Conservation (phyloP, 208 protist species). For the Leishmania lainsoni region DNA sequence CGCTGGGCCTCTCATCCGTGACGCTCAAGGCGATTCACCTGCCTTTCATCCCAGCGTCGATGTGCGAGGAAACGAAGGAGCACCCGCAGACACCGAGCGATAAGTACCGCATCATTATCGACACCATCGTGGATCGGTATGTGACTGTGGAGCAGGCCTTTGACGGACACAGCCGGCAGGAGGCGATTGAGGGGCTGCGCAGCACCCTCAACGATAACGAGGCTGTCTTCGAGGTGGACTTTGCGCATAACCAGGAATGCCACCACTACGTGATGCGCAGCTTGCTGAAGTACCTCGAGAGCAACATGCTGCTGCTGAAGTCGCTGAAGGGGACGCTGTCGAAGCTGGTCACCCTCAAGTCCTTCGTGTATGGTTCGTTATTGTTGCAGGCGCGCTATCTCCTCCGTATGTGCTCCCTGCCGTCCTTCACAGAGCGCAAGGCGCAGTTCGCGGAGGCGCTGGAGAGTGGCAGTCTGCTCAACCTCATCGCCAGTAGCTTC, state of each 20-base stretch:
- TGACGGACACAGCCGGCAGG: slow-evolving; percentile 64
- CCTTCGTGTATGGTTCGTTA: slow-evolving; percentile 60
- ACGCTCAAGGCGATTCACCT: slow-evolving; percentile 53
- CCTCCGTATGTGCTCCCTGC: slow-evolving; percentile 67
- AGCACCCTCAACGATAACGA: slow-evolving; percentile 37
- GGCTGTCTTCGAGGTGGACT: slow-evolving; percentile 65
- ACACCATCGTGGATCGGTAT: slow-evolving; percentile 73
- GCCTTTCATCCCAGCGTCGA: slow-evolving; percentile 40
- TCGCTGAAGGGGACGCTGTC: slow-evolving; percentile 53
- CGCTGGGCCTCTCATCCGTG: slow-evolving; percentile 70
- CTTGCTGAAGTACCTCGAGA: slow-evolving; percentile 61
- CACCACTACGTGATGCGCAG: slow-evolving; percentile 70
- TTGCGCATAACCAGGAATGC: slow-evolving; percentile 76
- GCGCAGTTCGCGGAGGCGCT: slow-evolving; percentile 56
- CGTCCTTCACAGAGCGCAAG: slow-evolving; percentile 81
- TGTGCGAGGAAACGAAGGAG: slow-evolving; percentile 12
- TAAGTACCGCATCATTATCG: slow-evolving; percentile 59
- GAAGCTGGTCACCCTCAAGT: slow-evolving; percentile 54
- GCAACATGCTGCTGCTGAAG: slow-evolving; percentile 65
- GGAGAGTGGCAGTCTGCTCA: slow-evolving; percentile 48
- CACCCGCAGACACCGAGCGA: slow-evolving; percentile 53
- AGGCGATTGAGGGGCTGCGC: slow-evolving; percentile 70
- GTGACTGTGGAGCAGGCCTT: slow-evolving; percentile 69
- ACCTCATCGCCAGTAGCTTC: slow-evolving; percentile 65
- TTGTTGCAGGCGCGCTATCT: slow-evolving; percentile 74